These are phyloP conservation scores for Penicillium alfredii DNA, from an alignment of 495 filamentous ascomycete species.

Conservation along the genomic window DNA sequence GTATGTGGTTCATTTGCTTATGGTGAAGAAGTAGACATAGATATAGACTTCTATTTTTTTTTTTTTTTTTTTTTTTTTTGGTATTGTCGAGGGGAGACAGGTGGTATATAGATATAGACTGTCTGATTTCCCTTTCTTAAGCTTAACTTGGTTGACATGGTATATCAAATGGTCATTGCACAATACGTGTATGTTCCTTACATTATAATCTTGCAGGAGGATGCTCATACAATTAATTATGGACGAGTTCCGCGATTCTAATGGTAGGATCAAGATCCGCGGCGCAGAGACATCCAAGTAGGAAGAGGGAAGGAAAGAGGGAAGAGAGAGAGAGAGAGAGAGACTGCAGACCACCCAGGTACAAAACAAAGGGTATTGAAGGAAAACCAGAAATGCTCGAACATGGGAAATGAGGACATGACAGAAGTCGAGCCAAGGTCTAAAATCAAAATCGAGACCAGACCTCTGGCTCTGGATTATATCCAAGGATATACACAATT, in stretches of 20 bases:
- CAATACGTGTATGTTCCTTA: too few species aligned
- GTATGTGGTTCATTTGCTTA: conserved; percentile 40
- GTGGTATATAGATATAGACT: too few species aligned
- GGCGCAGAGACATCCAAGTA: too few species aligned
- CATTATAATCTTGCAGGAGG: conserved; percentile 11
- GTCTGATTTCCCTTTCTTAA: too few species aligned
- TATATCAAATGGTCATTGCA: too few species aligned
- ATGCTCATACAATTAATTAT: conserved; percentile 15
- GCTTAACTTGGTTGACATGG: too few species aligned
- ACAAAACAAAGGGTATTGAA: conserved; percentile 27
- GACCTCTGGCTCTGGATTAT: too few species aligned
- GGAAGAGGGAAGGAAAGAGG: conserved; percentile 8
- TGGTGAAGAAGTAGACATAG: conserved; percentile 19
- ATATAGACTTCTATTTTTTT: background rate
- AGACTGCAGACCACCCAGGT: conserved; percentile 13
- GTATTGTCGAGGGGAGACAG: background rate
- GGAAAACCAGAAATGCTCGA: too few species aligned
- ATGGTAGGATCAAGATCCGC: conserved; percentile 1
- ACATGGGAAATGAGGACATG: conserved; percentile 6
- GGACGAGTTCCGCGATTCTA: conserved; percentile 7
- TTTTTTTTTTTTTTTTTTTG: background rate
- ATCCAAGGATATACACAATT: too few species aligned
- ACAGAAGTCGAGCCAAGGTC: conserved; percentile 13
- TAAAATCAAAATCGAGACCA: too few species aligned
- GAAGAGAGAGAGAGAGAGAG: conserved; percentile 13